Evolutionary conservation across 495 filamentous ascomycete genomes (phyloP), one percentile per base, ranked within the genome.

Genomic region (Delitschia confertaspora): DNA sequence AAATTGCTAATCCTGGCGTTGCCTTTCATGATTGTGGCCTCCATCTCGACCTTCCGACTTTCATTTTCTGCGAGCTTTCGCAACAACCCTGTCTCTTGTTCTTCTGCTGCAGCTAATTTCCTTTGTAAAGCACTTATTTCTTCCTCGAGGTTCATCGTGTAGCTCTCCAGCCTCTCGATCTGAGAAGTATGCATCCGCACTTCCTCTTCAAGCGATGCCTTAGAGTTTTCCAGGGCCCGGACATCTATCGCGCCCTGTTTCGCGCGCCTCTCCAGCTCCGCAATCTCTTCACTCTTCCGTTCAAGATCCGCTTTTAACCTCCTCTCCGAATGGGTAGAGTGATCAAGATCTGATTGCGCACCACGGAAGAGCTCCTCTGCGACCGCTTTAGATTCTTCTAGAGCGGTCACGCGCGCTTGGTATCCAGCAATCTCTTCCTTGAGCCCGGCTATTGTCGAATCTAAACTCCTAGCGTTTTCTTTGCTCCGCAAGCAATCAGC

Each of bases 401-500:
- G 33, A 19, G 47, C 16, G 3, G 37, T 13, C 13, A 56, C 43
- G 4, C 53, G 47, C 4, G 42, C 20, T 18, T 41, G 32, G 36
- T 56, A 39, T 18, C 33, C 25, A 14, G 20, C 25, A 6, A 56
- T 48, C 14, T 56, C 42, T 18, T 51, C 33, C 17, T 56, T 38
- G 1, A 56, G 38, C 6, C 33, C 33, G 10, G 21, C 13, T 14
- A 22, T 42, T 4, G 42, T 40, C 10, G 27, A 11, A 16, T 47
- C 44, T 23, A 56, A 39, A 11, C 16, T 4, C n/a, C 22, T 18
- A 1, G 38, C 30, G 14, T 18, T 43, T 17, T 56, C 53, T 22
- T 41, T 43, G 13, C 42, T 45, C 25, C 47, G 42, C 21, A 42
- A 8, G 17, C 53, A 56, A 23, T 56, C 53, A 3, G 42, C 43